A percentile compares a stretch with the other conserved stretches of the same genome.
Evolutionary conservation across 495 filamentous ascomycete genomes (phyloP).

Genomic region (Oidiodendron maius): DNA sequence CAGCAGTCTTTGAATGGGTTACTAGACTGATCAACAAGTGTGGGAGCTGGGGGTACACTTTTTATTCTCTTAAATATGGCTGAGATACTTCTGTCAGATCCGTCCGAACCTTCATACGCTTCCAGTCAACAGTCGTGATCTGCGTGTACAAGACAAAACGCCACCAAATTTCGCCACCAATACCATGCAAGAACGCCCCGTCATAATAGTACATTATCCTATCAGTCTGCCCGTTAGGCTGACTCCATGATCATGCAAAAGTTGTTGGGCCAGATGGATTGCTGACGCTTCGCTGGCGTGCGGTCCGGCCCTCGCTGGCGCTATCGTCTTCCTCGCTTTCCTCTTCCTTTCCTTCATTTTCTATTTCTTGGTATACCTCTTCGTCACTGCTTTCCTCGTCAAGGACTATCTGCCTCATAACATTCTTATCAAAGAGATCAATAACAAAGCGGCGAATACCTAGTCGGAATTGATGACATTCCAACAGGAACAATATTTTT

Average conservation of each 20-base stretch:
- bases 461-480: conserved; percentile 83
- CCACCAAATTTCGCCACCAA: conserved; percentile 1
- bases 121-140: not conserved
- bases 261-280: conserved; percentile 8
- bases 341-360: no score
- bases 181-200: conserved; percentile 14
- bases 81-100: not conserved
- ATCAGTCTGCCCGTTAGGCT: conserved; percentile 1
- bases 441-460: conserved; percentile 80
- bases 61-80: not conserved
- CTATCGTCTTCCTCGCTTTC: conserved; percentile 19
- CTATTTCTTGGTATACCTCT: no score
- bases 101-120: not conserved
- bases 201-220: conserved; percentile 15
- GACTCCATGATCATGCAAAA: conserved; percentile 4
- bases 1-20: not conserved
- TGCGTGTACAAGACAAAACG: not conserved
- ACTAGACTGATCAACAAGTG: not conserved
- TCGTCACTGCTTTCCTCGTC: conserved; percentile 38
- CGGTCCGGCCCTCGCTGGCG: conserved; percentile 29
- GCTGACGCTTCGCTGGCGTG: conserved; percentile 44
- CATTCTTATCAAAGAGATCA: conserved; percentile 86
- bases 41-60: not conserved
- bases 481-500: conserved; percentile 78
- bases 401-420: conserved; percentile 73